A percentile compares a stretch with the other conserved stretches of the same genome.
These are phyloP conservation scores for Irpex lacteus DNA, from an alignment of 1,284 basidiomycete species.

Conservation along the genomic window DNA sequence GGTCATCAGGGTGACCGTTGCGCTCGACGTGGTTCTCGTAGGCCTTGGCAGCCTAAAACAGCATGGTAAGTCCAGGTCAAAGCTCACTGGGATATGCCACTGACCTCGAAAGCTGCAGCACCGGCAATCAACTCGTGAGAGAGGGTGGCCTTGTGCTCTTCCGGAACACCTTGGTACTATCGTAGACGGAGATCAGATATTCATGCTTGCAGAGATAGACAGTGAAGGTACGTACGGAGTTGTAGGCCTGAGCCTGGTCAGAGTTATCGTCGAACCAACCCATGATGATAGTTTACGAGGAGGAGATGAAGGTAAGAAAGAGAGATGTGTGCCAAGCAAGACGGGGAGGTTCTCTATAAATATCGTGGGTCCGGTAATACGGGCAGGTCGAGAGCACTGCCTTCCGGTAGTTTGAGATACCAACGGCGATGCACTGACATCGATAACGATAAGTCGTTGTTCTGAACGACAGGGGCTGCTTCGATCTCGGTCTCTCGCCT, in stretches of 20 bases:
- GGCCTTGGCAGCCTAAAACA: conserved; percentile 35
- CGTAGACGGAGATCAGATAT: conserved; percentile 2
- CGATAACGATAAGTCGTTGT: neutral
- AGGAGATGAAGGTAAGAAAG: neutral
- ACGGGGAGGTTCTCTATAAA: neutral
- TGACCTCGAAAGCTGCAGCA: conserved; percentile 47
- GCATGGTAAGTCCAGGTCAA: neutral
- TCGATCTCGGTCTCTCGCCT: neutral
- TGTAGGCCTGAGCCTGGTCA: conserved; percentile 45
- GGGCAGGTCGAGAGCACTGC: neutral
- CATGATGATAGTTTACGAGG: conserved; percentile 31
- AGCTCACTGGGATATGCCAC: neutral
- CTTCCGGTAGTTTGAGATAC: neutral
- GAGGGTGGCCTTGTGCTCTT: conserved; percentile 51
- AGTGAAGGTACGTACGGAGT: conserved; percentile 32
- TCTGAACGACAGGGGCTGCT: neutral
- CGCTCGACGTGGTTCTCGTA: conserved; percentile 39
- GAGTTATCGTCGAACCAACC: conserved; percentile 51
- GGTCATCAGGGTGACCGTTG: conserved; percentile 36
- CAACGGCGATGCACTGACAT: neutral
- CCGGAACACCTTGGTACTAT: conserved; percentile 37
- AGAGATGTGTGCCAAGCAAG: neutral
- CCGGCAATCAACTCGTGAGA: conserved; percentile 67
- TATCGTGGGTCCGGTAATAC: neutral
- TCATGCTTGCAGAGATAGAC: conserved; percentile 8